phyloP scores from a whole-genome alignment of 2,329 filamentous ascomycete genomes.

The Emmonsiellopsis sp. region DNA sequence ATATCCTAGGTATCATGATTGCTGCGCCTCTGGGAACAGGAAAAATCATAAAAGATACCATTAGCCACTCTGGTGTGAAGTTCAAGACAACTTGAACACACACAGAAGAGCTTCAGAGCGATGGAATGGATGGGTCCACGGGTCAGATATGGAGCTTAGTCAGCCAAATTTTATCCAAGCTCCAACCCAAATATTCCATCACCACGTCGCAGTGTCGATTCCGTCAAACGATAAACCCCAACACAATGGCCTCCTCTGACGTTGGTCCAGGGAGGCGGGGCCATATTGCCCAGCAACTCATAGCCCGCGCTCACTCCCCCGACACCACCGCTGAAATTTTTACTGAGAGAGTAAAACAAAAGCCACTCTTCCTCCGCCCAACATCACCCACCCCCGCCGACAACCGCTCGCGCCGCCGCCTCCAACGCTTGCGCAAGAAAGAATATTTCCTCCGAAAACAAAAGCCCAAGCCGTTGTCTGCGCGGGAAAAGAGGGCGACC shows the following conservation, averaged over 20 bases:
- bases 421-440: slow-evolving; percentile 39
- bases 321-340: slow-evolving; percentile 63
- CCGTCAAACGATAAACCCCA: not conserved
- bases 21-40: too few species aligned
- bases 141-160: too few species aligned
- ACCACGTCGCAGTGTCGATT: not conserved
- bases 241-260: slow-evolving; percentile 3
- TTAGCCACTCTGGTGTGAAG: too few species aligned
- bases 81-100: too few species aligned
- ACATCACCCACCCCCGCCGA: slow-evolving; percentile 57
- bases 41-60: too few species aligned
- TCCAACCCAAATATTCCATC: too few species aligned
- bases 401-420: slow-evolving; percentile 45
- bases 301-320: slow-evolving; percentile 70
- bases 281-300: slow-evolving; percentile 53
- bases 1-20: too few species aligned
- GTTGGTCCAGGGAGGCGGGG: slow-evolving; percentile 12
- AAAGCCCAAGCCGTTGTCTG: slow-evolving; percentile 63
- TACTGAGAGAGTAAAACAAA: slow-evolving; percentile 72
- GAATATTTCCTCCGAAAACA: slow-evolving; percentile 39
- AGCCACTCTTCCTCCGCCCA: slow-evolving; percentile 68
- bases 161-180: too few species aligned
- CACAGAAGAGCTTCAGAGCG: too few species aligned
- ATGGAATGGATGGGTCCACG: too few species aligned
- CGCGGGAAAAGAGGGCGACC: slow-evolving; percentile 64